Evolutionary conservation across 768 basidiomycete species (phyloP).

Genomic region (Fistulinella prunicolor): DNA sequence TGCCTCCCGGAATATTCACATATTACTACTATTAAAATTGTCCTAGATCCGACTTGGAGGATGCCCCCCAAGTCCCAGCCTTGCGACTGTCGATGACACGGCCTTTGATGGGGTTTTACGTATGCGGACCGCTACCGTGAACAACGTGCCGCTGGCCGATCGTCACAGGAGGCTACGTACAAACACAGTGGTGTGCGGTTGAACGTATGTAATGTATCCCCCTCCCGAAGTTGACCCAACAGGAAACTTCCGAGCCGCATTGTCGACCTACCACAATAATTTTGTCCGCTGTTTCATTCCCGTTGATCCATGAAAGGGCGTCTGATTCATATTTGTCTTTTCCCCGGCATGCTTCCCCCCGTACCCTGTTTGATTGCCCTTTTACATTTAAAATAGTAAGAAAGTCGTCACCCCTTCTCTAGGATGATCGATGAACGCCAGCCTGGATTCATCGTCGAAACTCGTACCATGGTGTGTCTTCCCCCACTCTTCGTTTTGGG

Average conservation of each 20-base stretch:
- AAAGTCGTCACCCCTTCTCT: constrained; percentile 6
- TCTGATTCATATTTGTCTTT: constrained; percentile 6
- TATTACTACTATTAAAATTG: background rate
- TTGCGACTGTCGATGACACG: constrained; percentile 4
- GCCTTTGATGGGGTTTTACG: constrained; percentile 16
- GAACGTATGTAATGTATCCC: constrained; percentile 22
- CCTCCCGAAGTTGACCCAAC: background rate
- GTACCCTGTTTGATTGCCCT: constrained; percentile 16
- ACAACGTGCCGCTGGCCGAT: constrained; percentile 20
- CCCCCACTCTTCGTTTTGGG: constrained; percentile 2
- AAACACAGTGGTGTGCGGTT: constrained; percentile 6
- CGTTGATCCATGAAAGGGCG: constrained; percentile 7
- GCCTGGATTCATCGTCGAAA: constrained; percentile 14
- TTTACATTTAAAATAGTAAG: constrained; percentile 8
- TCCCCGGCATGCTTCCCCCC: constrained; percentile 9
- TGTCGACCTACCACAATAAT: background rate
- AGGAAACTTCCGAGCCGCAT: constrained; percentile 9
- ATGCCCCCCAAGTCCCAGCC: background rate
- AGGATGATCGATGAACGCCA: constrained; percentile 6
- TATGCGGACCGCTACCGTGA: constrained; percentile 14
- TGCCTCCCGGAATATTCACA: background rate
- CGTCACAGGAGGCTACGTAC: constrained; percentile 28
- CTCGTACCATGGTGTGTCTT: constrained; percentile 12
- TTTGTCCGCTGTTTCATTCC: constrained; percentile 19
- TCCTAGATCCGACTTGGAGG: constrained; percentile 15